Base-by-base conservation (phyloP, 2,329 filamentous ascomycete genomes). In the Tolypocladium album region DNA sequence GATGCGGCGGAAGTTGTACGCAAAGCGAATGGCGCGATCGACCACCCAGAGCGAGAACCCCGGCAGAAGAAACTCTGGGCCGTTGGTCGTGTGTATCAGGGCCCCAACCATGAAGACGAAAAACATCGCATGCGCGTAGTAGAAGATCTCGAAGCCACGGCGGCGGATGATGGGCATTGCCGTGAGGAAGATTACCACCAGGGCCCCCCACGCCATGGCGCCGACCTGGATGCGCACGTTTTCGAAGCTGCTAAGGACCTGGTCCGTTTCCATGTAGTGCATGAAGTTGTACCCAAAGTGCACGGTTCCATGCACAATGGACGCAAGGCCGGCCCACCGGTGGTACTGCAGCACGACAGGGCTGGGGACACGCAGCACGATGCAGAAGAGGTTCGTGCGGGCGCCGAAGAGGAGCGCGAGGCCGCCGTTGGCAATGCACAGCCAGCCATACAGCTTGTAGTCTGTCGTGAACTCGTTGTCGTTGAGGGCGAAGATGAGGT, bases 381-480 rank as follows among this genome's bases (percentile, higher is more conserved):
- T 24, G 50, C 61, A 40, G 43, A 68, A 64, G 47, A 66, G 65
- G 56, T 67, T 69, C 17, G 59, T 63, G 24, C 67, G 65, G 7
- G 67, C 43, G n/a, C 63, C 62, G 7, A 67, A 20, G 39, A 69
- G 65, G 3, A 69, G 62, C 3, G 61, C 61, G 1, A 69, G 61
- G n/a, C 66, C 67, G 20, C 63, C 67, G 52, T 69, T 69, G 38
- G 67, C 63, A 36, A 69, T 66, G 56, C 60, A 61, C 12, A 69
- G 64, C 67, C 67, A 69, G 60, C 67, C 67, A 50, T 68, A 69
- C 11, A 67, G 64, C 55, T 65, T 67, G 57, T 67, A 69, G 56
- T 69, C 66, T 13, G 66, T 67, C 2, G 64, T 63, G 58, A 59
- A 68, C 39, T 64, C 56, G 58, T 64, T 64, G 58, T 63, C 58